phyloP scores from a whole-genome alignment of 1,139 yeast species.

The Blastobotrys serpentis region DNA sequence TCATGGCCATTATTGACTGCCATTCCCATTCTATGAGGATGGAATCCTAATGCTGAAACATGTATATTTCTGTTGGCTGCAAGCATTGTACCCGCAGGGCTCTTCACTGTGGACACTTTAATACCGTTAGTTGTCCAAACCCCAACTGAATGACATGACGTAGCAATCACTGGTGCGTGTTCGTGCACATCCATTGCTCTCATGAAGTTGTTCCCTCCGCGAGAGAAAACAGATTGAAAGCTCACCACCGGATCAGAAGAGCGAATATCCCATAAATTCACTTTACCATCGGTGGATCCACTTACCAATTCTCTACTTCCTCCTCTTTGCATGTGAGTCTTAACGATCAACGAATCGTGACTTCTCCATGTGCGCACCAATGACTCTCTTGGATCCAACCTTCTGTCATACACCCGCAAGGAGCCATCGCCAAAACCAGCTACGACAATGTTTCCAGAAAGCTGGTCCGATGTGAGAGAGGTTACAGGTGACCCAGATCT shows the following conservation, averaged over 20 bases:
- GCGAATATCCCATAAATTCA: constrained; percentile 90
- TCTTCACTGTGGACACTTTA: constrained; percentile 59
- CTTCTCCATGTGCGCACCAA: constrained; percentile 80
- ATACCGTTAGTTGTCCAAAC: constrained; percentile 89
- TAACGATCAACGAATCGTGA: constrained; percentile 63
- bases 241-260: constrained; percentile 65
- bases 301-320: constrained; percentile 88
- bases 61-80: constrained; percentile 45
- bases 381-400: constrained; percentile 80
- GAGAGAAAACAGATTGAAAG: constrained; percentile 55
- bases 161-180: constrained; percentile 90
- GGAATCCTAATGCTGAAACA: constrained; percentile 69
- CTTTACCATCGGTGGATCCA: constrained; percentile 76
- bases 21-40: constrained; percentile 92
- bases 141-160: constrained; percentile 80
- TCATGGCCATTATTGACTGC: constrained; percentile 86
- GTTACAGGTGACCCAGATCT: constrained; percentile 88
- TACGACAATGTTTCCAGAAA: constrained; percentile 85
- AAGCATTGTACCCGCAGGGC: constrained; percentile 48
- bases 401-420: constrained; percentile 83
- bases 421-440: constrained; percentile 96
- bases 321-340: constrained; percentile 94
- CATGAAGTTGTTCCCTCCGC: constrained; percentile 45
- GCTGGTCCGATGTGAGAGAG: constrained; percentile 89
- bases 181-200: constrained; percentile 84